phyloP scores from a whole-genome alignment of 257 asterid genomes.

The Solanum paucissectum region DNA sequence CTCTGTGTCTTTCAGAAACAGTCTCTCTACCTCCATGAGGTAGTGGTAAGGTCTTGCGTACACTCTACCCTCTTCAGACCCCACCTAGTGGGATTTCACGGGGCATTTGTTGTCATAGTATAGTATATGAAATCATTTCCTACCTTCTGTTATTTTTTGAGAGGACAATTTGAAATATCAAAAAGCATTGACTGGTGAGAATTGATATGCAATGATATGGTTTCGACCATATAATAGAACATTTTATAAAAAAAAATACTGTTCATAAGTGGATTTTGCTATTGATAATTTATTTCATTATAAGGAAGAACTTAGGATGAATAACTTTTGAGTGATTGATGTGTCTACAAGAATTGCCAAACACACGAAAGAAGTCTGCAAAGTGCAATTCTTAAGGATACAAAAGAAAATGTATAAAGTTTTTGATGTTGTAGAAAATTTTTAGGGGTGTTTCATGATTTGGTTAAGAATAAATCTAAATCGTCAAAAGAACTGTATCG shows the following conservation, averaged over 20 bases:
- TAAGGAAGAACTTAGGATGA: neutral
- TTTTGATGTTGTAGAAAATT: rapidly evolving
- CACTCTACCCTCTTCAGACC: neutral
- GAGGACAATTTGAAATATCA: neutral
- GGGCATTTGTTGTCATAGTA: neutral
- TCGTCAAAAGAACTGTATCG: no score
- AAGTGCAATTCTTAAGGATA: neutral
- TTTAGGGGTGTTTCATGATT: neutral
- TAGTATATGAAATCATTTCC: neutral
- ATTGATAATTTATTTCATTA: neutral
- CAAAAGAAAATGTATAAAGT: neutral
- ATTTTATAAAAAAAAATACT: rapidly evolving
- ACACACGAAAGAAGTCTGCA: neutral
- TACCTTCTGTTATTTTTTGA: neutral
- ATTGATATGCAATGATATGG: neutral
- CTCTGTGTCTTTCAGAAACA: neutral
- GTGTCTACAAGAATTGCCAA: neutral
- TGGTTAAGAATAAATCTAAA: no score
- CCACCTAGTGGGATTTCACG: neutral
- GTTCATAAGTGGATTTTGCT: neutral
- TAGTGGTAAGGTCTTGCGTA: no score
- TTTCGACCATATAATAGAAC: neutral
- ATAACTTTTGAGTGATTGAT: neutral
- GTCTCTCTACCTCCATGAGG: neutral
- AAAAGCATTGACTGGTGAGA: neutral